Base-by-base conservation (phyloP, 495 filamentous ascomycete genomes). In the Sporormia fimetaria region DNA sequence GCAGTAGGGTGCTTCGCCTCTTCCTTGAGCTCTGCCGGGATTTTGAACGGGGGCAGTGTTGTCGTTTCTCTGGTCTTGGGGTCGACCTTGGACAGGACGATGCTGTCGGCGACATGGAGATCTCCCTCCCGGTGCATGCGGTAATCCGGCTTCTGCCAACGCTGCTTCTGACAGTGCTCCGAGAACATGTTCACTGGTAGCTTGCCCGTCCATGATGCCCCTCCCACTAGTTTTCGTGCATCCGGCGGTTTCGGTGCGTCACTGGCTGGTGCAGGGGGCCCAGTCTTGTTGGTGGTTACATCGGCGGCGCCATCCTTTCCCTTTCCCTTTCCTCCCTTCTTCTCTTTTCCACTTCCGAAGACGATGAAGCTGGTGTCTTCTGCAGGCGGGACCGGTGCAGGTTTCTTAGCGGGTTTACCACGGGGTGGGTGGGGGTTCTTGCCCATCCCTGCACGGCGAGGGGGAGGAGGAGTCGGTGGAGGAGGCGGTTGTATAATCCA, bases 141-240 rank as follows among this genome's bases (percentile, higher is more conserved):
- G 61, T 92, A 98, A 54, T 94, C 87, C 1, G 88, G 90, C 55
- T 79, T 90, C 47, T 82, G 80, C 90, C 90, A 98, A 55, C 83
- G 84, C 62, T 88, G 81, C 63, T 87, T 87, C 60, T 94, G 85
- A 55, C 83, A 92, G 65, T 93, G 84, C 69, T 98, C 90, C 12
- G 81, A 79, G 40, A 98, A 76, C 57, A 98, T 68, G 56, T 87
- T 90, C 37, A 94, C 81, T 3, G 90, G 90, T 25, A 98, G 63
- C 59, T 98, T 98, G 24, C 90, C 90, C 0, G 90, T 98, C 92
- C 92, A 98, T 57, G 86, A 94, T 50, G 83, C 75, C 34, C 90
- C 90, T 34, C 85, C 92, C 59, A 98, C 94, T 41, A 98, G 64
- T 49, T 83, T 78, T 62, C 86, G 82, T 38, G 84, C 78, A 21